phyloP scores from a whole-genome alignment of 306 rosid genomes.

The Cajanus cajan region DNA sequence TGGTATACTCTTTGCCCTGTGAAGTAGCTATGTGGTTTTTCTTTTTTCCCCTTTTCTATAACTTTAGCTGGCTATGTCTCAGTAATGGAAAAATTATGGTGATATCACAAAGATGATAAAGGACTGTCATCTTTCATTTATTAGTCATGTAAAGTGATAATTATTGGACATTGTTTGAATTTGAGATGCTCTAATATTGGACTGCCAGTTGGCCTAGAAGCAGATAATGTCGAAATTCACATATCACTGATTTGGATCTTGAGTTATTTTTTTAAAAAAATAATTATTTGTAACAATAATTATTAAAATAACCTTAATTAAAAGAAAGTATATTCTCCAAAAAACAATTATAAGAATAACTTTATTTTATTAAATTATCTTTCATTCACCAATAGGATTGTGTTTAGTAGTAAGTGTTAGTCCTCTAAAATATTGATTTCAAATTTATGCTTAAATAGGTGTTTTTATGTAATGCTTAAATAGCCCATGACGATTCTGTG shows the following conservation, averaged over 20 bases:
- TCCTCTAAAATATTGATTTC: no score
- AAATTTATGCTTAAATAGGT: no score
- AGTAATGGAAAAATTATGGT: neutral
- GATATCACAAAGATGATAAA: neutral
- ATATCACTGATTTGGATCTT: neutral
- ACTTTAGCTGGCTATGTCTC: neutral
- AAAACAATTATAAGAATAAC: no score
- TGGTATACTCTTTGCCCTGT: neutral
- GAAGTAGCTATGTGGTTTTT: neutral
- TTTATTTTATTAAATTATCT: no score
- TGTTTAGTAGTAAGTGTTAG: no score
- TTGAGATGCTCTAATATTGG: neutral
- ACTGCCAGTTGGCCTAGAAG: neutral
- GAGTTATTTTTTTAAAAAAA: neutral
- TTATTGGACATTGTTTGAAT: neutral
- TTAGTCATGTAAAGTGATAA: neutral
- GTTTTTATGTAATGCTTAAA: no score
- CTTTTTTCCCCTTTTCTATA: neutral
- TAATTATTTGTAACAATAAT: no score
- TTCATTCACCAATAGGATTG: no score
- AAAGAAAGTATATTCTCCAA: neutral
- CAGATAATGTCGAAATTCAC: neutral
- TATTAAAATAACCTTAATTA: neutral
- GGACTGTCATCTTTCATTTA: neutral
- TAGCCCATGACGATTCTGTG: no score